Conservation (phyloP, 306 rosid species). For the Dryas alaskensis region DNA sequence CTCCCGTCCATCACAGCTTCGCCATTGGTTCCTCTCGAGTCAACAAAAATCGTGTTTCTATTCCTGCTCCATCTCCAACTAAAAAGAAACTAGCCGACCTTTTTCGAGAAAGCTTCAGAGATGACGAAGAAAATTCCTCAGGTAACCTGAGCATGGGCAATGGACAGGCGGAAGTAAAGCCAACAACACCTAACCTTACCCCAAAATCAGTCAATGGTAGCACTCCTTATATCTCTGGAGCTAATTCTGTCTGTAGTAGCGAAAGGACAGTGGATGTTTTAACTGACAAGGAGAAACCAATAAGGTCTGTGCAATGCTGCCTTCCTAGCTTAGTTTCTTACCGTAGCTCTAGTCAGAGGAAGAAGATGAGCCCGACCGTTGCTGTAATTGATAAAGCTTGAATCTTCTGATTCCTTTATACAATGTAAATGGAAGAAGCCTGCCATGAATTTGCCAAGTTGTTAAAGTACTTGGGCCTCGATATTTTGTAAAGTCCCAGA, state of each 20-base stretch:
- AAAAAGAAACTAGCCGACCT: constrained; percentile 62
- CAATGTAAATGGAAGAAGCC: constrained; percentile 19
- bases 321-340: constrained; percentile 76
- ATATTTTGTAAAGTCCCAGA: constrained; percentile 36
- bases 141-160: constrained; percentile 6
- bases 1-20: constrained; percentile 57
- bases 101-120: constrained; percentile 57
- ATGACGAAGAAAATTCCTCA: constrained; percentile 17
- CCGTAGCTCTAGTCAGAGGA: constrained; percentile 63
- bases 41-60: constrained; percentile 29
- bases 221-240: constrained; percentile 46
- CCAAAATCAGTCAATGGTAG: constrained; percentile 45
- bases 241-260: constrained; percentile 49
- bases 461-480: neutral
- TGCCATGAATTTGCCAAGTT: constrained; percentile 11
- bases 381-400: constrained; percentile 49
- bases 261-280: constrained; percentile 47
- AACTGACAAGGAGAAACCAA: constrained; percentile 32
- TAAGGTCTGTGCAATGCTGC: constrained; percentile 59
- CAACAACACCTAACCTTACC: constrained; percentile 30
- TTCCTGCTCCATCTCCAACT: constrained; percentile 47
- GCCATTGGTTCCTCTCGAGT: constrained; percentile 32
- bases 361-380: constrained; percentile 62
- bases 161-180: constrained; percentile 37
- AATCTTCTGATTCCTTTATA: neutral